These are phyloP conservation scores for Podospora australis DNA, from an alignment of 495 filamentous ascomycete genomes.

Conservation along the genomic window DNA sequence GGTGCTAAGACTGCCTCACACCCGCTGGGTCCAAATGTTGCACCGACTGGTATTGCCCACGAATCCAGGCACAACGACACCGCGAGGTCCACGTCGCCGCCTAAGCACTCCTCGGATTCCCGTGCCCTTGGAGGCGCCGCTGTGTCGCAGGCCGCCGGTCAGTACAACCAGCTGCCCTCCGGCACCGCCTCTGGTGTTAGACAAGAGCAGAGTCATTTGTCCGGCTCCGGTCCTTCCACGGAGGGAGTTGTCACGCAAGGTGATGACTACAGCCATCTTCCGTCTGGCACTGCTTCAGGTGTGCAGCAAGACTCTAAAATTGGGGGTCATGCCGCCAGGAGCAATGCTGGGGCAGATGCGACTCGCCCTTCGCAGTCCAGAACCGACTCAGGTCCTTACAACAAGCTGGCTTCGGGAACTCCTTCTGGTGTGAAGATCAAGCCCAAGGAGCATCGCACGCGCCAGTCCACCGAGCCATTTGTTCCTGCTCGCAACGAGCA, in stretches of 20 bases:
- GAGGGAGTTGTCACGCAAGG: neutral
- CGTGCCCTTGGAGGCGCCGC: neutral
- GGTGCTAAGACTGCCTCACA: too few species aligned
- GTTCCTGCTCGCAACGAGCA: neutral
- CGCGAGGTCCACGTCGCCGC: too few species aligned
- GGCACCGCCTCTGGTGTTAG: conserved; percentile 21
- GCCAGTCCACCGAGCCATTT: neutral
- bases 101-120: neutral
- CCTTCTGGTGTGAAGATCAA: conserved; percentile 21
- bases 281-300: conserved; percentile 27
- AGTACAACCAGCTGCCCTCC: conserved; percentile 18
- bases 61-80: too few species aligned
- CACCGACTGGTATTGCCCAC: too few species aligned
- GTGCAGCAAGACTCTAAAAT: conserved; percentile 14
- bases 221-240: neutral
- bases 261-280: conserved; percentile 22
- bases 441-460: conserved; percentile 1
- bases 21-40: too few species aligned
- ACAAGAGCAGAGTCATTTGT: neutral
- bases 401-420: conserved; percentile 18
- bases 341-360: neutral
- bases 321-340: neutral
- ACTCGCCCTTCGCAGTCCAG: neutral
- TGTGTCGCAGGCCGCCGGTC: conserved; percentile 8
- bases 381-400: conserved; percentile 11